Evolutionary conservation across 2,329 filamentous ascomycete species (phyloP).

Genomic region (Talaromyces sp.): DNA sequence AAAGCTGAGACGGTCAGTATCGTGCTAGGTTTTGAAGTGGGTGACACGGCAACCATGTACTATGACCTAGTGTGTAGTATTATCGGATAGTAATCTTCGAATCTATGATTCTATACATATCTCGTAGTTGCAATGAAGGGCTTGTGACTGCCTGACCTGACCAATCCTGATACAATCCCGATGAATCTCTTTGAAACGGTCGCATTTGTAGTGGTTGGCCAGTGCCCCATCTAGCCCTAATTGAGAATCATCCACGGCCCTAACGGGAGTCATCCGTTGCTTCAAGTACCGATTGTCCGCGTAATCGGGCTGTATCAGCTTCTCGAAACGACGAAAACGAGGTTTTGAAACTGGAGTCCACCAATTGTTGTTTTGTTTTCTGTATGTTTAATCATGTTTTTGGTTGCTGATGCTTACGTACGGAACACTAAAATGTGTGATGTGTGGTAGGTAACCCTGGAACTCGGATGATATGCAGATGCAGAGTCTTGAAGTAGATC

Average conservation of each 20-base stretch:
- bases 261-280: not conserved
- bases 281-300: not conserved
- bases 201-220: not conserved
- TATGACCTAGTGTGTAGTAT: not conserved
- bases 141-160: not conserved
- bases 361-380: not conserved
- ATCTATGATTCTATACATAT: not conserved
- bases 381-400: not conserved
- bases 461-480: not conserved
- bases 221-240: not conserved
- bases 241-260: not conserved
- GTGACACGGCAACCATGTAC: not conserved
- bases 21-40: not conserved
- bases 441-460: not conserved
- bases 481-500: not conserved
- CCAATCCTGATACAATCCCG: not conserved
- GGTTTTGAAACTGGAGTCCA: not conserved
- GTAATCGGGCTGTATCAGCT: not conserved
- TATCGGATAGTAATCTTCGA: not conserved
- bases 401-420: not conserved
- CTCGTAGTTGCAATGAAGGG: not conserved
- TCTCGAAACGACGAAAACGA: not conserved
- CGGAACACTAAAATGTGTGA: not conserved
- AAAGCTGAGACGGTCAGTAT: conserved; percentile 6
- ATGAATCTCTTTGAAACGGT: not conserved